Percentiles rank a stretch among this genome's conserved stretches.
phyloP scores from a whole-genome alignment of 306 rosid species.

The Oemleria cerasiformis region DNA sequence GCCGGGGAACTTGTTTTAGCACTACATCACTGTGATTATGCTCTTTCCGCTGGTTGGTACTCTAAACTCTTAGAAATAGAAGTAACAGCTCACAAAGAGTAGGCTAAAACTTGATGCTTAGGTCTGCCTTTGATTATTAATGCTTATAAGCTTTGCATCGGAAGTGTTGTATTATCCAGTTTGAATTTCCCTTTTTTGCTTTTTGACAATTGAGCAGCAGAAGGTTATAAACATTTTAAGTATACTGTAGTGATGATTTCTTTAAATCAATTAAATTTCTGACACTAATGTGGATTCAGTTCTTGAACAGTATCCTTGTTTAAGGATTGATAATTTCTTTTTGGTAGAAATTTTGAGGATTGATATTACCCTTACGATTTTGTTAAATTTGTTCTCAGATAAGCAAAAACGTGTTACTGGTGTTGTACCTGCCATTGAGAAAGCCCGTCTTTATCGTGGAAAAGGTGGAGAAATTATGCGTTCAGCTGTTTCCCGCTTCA shows the following conservation, averaged over 20 bases:
- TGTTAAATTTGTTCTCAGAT: slow-evolving; percentile 45
- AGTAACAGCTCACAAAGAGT: not conserved
- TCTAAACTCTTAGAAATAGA: slow-evolving; percentile 17
- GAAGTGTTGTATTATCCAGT: not conserved
- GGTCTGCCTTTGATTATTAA: not conserved
- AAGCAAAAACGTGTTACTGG: slow-evolving; percentile 69
- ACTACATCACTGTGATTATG: slow-evolving; percentile 55
- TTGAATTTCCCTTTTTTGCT: not conserved
- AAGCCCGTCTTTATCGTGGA: slow-evolving; percentile 93
- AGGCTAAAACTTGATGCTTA: not conserved
- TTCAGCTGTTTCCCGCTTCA: slow-evolving; percentile 84
- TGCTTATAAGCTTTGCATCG: not conserved
- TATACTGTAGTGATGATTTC: not conserved
- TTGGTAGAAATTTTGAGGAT: too few species aligned
- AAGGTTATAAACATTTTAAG: not conserved
- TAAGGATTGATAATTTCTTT: not conserved
- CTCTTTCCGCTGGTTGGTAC: slow-evolving; percentile 64
- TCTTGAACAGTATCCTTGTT: not conserved
- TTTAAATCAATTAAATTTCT: not conserved
- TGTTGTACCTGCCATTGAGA: slow-evolving; percentile 80
- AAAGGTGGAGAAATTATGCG: slow-evolving; percentile 99
- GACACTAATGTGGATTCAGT: not conserved
- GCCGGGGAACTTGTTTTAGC: slow-evolving; percentile 77
- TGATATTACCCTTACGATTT: slow-evolving; percentile 6
- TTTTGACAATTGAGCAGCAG: not conserved